Evolutionary conservation across 306 rosid genomes (phyloP).

Genomic region (Luffa aegyptiaca): DNA sequence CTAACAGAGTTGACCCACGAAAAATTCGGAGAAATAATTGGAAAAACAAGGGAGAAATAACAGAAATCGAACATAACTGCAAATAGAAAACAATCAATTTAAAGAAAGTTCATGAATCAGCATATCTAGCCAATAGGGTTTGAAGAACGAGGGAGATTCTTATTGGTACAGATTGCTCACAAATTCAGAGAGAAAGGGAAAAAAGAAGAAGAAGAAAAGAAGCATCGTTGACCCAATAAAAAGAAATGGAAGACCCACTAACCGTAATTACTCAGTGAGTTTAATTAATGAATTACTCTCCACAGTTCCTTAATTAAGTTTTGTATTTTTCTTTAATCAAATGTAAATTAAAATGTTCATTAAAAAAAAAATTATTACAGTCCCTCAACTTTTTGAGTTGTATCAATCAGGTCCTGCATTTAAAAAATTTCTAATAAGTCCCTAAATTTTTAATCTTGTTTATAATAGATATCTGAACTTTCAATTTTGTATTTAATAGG

Average conservation of each 20-base stretch:
- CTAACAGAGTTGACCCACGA: background rate
- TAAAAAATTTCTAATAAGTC: no score
- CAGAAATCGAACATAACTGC: background rate
- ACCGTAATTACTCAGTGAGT: background rate
- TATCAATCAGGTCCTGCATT: no score
- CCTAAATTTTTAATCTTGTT: no score
- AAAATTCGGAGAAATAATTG: background rate
- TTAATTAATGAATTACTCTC: background rate
- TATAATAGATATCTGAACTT: no score
- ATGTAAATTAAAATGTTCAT: background rate
- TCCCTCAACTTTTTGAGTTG: no score
- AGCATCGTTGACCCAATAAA: slow-evolving; percentile 3
- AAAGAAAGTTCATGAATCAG: background rate
- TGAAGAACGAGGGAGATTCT: background rate
- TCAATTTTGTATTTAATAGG: no score
- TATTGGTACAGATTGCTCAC: background rate
- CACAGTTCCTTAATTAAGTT: background rate
- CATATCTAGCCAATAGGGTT: background rate
- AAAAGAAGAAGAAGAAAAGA: background rate
- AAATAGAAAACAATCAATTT: background rate
- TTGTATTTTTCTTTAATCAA: background rate
- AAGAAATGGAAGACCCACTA: slow-evolving; percentile 1
- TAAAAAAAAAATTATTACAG: no score
- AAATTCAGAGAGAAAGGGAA: background rate
- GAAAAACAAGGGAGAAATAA: background rate